phyloP scores from a whole-genome alignment of 345 rosid genomes.

The Ceriops zippeliana region DNA sequence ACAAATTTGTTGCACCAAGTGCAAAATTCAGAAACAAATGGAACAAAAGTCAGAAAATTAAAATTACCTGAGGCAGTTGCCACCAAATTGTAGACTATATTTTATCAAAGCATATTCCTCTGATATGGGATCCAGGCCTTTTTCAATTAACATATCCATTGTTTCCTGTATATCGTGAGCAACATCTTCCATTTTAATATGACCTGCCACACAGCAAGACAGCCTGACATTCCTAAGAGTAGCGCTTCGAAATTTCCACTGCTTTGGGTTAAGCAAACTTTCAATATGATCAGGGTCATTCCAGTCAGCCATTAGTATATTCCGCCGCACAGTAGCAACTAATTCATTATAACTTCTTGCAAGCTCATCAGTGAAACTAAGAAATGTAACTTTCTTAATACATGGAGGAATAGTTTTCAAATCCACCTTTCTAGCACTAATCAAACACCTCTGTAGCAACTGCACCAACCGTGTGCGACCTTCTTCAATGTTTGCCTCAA shows the following conservation, averaged over 20 bases:
- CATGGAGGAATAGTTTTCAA: constrained; percentile 89
- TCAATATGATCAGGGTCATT: constrained; percentile 98
- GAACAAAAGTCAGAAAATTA: constrained; percentile 11
- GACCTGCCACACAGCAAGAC: constrained; percentile 98
- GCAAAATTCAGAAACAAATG: constrained; percentile 8
- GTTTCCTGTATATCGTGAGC: constrained; percentile 96
- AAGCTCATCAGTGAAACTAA: constrained; percentile 72
- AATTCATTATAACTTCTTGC: constrained; percentile 93
- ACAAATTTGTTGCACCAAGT: constrained; percentile 1
- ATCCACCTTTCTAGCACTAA: constrained; percentile 90
- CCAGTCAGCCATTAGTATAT: constrained; percentile 95
- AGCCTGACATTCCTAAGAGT: constrained; percentile 77
- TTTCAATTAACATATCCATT: constrained; percentile 68
- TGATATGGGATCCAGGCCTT: constrained; percentile 54
- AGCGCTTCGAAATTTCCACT: constrained; percentile 79
- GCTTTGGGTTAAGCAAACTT: constrained; percentile 91
- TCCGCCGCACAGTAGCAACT: constrained; percentile 85
- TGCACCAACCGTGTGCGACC: constrained; percentile 69
- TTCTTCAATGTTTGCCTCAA: constrained; percentile 89
- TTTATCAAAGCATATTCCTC: constrained; percentile 68
- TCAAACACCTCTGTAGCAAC: constrained; percentile 82
- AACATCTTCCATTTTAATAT: constrained; percentile 73
- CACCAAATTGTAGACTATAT: constrained; percentile 69
- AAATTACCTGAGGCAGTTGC: constrained; percentile 74
- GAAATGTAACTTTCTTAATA: constrained; percentile 68